Conservation (phyloP, 345 rosid genomes). For the Cochlearia excelsa region DNA sequence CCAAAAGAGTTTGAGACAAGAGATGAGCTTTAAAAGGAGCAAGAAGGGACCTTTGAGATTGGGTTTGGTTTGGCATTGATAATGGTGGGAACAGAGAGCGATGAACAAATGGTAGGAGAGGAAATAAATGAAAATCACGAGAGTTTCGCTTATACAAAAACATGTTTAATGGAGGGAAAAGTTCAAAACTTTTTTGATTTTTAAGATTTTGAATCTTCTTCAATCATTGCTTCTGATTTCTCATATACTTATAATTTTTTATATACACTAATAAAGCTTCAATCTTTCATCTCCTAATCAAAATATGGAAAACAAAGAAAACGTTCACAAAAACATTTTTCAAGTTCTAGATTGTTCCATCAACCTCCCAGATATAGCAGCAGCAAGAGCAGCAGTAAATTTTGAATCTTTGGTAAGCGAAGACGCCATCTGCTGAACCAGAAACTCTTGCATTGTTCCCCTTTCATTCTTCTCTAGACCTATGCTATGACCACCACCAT, state of each 20-base stretch:
- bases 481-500: conserved; percentile 27
- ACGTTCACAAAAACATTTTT: conserved; percentile 10
- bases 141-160: conserved; percentile 15
- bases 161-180: conserved; percentile 26
- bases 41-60: conserved; percentile 8
- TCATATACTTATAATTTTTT: neutral
- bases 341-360: conserved; percentile 39
- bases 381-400: conserved; percentile 73
- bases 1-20: conserved; percentile 16
- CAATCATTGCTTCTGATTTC: conserved; percentile 16
- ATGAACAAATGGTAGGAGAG: conserved; percentile 32
- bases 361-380: conserved; percentile 71
- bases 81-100: conserved; percentile 38
- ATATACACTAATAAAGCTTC: conserved; percentile 30
- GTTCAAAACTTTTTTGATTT: conserved; percentile 24
- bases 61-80: conserved; percentile 35
- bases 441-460: conserved; percentile 45
- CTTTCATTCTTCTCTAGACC: conserved; percentile 36
- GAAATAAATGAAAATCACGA: conserved; percentile 39
- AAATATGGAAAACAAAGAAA: neutral
- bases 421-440: conserved; percentile 75
- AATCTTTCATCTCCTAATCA: conserved; percentile 16
- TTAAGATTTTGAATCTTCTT: conserved; percentile 22
- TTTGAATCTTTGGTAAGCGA: conserved; percentile 73
- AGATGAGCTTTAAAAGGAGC: conserved; percentile 24